Evolutionary conservation across 495 filamentous ascomycete species (phyloP).

Genomic region (Penicillium psychrofluorescens): DNA sequence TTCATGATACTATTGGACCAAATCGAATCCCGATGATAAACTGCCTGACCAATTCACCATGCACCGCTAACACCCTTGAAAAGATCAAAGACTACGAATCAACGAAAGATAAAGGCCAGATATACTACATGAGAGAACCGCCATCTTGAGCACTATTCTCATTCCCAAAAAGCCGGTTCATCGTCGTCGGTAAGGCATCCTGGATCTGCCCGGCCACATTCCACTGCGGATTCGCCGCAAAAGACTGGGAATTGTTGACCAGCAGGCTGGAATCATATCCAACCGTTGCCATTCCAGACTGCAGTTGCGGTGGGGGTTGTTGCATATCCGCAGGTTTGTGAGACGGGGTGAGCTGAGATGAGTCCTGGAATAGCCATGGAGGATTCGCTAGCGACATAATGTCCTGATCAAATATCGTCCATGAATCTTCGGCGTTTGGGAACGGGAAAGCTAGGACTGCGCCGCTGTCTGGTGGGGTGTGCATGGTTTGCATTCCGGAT

Average conservation of each 20-base stretch:
- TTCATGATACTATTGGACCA: no score
- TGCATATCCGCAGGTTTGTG: slow-evolving; percentile 1
- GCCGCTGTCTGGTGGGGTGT: slow-evolving; percentile 26
- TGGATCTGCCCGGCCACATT: neutral
- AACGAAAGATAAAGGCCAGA: no score
- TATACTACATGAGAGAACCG: neutral
- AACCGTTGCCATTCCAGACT: neutral
- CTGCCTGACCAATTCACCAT: no score
- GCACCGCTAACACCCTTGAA: no score
- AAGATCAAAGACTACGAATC: no score
- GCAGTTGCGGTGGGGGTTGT: neutral
- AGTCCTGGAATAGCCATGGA: slow-evolving; percentile 23
- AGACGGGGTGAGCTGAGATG: neutral
- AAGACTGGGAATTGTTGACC: neutral
- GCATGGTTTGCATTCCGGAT: slow-evolving; percentile 30
- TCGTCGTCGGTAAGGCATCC: slow-evolving; percentile 11
- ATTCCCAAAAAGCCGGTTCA: slow-evolving; percentile 20
- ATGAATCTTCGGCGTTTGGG: slow-evolving; percentile 19
- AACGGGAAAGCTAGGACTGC: slow-evolving; percentile 15
- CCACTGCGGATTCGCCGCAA: slow-evolving; percentile 8
- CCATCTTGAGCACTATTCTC: slow-evolving; percentile 1
- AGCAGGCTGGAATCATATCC: slow-evolving; percentile 7
- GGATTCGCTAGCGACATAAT: slow-evolving; percentile 28
- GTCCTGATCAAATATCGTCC: slow-evolving; percentile 35
- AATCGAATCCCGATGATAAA: no score